phyloP scores from a whole-genome alignment of 2,329 filamentous ascomycete genomes.

The Pyricularia sp. region DNA sequence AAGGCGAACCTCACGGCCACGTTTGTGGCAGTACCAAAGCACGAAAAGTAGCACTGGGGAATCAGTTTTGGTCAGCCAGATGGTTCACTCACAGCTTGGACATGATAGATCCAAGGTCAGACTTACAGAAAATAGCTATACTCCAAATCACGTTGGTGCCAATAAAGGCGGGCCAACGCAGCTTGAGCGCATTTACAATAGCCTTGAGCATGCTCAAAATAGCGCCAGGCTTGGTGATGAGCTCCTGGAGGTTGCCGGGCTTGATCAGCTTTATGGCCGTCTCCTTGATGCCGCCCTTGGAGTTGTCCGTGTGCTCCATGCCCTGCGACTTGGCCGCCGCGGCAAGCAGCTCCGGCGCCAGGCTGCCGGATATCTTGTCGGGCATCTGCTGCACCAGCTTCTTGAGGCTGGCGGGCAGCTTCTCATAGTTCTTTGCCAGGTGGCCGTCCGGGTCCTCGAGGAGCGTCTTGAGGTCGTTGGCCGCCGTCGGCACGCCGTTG shows the following conservation, averaged over 20 bases:
- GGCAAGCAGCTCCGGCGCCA: constrained; percentile 77
- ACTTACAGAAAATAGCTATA: constrained; percentile 63
- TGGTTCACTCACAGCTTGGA: neutral
- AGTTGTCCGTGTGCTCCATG: constrained; percentile 41
- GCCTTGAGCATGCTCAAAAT: constrained; percentile 75
- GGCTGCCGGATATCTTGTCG: constrained; percentile 63
- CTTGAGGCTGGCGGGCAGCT: constrained; percentile 70
- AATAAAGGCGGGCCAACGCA: constrained; percentile 82
- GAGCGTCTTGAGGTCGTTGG: constrained; percentile 67
- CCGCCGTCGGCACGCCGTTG: constrained; percentile 88
- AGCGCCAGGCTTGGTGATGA: constrained; percentile 81
- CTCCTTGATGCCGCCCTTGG: constrained; percentile 30
- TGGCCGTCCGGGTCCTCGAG: constrained; percentile 52
- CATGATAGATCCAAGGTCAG: too few relatives aligned
- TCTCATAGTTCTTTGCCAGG: constrained; percentile 50
- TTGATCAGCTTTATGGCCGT: constrained; percentile 50
- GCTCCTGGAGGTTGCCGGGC: constrained; percentile 64
- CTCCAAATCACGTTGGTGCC: constrained; percentile 90
- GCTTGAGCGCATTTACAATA: constrained; percentile 82
- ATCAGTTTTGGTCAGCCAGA: neutral
- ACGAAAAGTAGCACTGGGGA: constrained; percentile 73
- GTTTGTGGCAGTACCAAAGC: constrained; percentile 97
- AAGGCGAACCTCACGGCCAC: constrained; percentile 76
- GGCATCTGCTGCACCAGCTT: constrained; percentile 81
- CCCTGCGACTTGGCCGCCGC: constrained; percentile 68